phyloP scores from a whole-genome alignment of 352 stramenopile genomes.

The Globisporangium acanthophoron region DNA sequence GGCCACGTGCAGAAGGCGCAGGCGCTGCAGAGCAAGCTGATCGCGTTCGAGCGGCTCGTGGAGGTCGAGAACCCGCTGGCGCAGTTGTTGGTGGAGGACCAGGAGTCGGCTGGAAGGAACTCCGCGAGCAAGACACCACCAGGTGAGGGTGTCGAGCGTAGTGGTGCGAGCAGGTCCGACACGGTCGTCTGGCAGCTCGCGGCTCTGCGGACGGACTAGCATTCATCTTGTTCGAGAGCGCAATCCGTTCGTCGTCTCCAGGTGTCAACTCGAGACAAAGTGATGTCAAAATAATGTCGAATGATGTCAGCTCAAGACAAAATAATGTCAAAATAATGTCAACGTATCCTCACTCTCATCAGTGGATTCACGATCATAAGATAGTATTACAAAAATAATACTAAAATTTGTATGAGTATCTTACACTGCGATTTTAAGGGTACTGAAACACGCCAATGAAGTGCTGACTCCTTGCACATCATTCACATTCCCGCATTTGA shows the following conservation, averaged over 20 bases:
- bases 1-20: constrained; percentile 30
- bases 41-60: constrained; percentile 32
- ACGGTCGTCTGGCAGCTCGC: constrained; percentile 7
- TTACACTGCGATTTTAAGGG: background rate
- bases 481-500: background rate
- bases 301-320: no score
- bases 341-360: no score
- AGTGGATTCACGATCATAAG: no score
- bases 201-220: constrained; percentile 1
- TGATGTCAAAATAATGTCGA: no score
- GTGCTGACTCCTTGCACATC: background rate
- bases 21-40: constrained; percentile 35
- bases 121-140: no score
- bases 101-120: no score
- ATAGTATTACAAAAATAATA: no score
- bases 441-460: no score
- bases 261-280: background rate
- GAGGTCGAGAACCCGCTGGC: constrained; percentile 17
- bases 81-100: background rate
- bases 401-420: background rate
- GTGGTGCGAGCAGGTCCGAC: background rate
- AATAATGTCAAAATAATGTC: no score
- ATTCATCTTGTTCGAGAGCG: no score
- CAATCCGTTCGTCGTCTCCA: no score
- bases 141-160: background rate